Base-by-base conservation (phyloP, 225 moss, liverwort and hornwort species). In the Bryum argenteum region DNA sequence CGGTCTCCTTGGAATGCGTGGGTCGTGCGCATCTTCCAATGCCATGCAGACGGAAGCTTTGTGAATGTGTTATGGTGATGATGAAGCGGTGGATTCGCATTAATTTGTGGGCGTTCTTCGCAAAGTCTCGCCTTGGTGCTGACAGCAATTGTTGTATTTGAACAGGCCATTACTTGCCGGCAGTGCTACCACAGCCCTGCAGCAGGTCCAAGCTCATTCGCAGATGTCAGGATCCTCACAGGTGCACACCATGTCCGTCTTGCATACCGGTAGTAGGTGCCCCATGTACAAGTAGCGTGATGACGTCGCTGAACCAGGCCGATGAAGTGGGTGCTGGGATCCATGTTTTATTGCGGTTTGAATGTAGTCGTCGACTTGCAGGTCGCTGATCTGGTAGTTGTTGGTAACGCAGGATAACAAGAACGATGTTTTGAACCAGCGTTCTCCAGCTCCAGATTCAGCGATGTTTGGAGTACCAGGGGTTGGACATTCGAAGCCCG, bases 391-490 rank as follows among this genome's bases (percentile, higher is more conserved):
- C 50, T 56, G 17, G 47, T 47, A 45, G 63, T 62, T 16, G 65
- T 37, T 54, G 63, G 61, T 57, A 54, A 59, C 76, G 68, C 85
- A 98, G 98, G 98, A 98, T 81, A 91, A 86, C 52, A 98, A 98
- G 81, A 87, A 85, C 61, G 98, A 98, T 38, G 89, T 91, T 50
- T 43, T 94, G 70, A 93, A 89, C 65, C 94, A 92, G 66, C 77
- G 98, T 68, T 94, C 94, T 59, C 98, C 98, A 44, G 92, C 91
- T 81, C 92, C 98, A 70, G 98, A 98, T 33, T 70, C 94, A 38
- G 83, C 82, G 45, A 90, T 98, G 87, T 98, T 98, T 73, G 94
- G 94, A 72, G 91, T 94, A 23, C 92, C 94, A 74, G 98, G 97
- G 54, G 90, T 88, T 65, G 97, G 91, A 51, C 98, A 98, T 65